Conservation (phyloP, 2,329 filamentous ascomycete genomes). For the Trematosphaeria pertusa region DNA sequence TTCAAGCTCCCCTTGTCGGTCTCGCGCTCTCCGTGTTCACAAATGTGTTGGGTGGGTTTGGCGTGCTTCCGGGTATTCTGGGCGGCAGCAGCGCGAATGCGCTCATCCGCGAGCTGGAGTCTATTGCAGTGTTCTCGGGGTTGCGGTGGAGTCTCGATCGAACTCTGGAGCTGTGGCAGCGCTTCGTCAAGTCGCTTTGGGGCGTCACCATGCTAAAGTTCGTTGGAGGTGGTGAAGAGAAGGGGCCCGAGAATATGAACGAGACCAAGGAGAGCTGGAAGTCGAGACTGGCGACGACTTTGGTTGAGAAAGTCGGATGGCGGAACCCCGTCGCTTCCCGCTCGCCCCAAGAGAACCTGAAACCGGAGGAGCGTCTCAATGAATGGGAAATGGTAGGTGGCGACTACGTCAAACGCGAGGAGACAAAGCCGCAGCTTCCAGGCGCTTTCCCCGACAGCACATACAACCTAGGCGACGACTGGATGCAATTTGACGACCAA, state of each 20-base stretch:
- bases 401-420: not conserved
- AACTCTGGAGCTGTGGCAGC: not conserved
- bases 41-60: not conserved
- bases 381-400: not conserved
- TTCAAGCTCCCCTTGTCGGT: slow-evolving; percentile 4
- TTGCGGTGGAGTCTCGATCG: slow-evolving; percentile 3
- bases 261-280: not conserved
- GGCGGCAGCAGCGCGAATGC: not conserved
- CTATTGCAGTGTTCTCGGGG: slow-evolving; percentile 3
- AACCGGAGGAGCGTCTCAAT: no score
- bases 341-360: no score
- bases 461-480: not conserved
- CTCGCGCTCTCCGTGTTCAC: slow-evolving; percentile 4
- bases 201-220: not conserved
- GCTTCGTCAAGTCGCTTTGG: not conserved
- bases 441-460: not conserved
- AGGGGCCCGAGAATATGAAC: not conserved
- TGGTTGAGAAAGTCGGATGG: not conserved
- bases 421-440: not conserved
- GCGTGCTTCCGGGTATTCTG: not conserved
- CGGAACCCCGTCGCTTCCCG: no score
- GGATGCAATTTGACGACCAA: not conserved
- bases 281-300: not conserved
- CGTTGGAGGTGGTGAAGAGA: not conserved
- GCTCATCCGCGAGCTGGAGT: slow-evolving; percentile 3